Conservation (phyloP, 768 basidiomycete genomes). For the Lentinus tigrinus region DNA sequence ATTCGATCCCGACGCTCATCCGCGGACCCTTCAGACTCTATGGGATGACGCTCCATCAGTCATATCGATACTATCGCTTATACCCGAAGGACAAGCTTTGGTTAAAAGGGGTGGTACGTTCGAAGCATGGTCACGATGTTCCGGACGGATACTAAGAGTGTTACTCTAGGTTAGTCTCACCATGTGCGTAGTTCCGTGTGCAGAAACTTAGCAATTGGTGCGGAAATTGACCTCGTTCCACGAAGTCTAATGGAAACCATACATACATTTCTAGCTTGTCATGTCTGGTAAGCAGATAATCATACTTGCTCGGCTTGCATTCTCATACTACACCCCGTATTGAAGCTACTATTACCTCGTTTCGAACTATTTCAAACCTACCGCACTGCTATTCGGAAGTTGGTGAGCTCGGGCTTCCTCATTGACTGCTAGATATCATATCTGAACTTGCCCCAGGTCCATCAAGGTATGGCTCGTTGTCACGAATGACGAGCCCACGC, state of each 20-base stretch:
- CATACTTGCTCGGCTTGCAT: neutral
- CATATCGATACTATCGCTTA: neutral
- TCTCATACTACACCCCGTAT: neutral
- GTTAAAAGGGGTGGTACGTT: neutral
- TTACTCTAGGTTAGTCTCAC: neutral
- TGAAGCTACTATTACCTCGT: conserved; percentile 3
- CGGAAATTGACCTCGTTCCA: neutral
- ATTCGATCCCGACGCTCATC: neutral
- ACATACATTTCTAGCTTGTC: neutral
- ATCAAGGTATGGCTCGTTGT: neutral
- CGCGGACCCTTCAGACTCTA: neutral
- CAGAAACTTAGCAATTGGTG: neutral
- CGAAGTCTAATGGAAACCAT: neutral
- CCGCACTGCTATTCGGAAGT: neutral
- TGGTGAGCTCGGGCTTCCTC: neutral
- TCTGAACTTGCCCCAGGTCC: neutral
- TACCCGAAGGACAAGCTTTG: neutral
- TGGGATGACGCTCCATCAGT: neutral
- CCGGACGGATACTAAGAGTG: neutral
- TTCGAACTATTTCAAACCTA: neutral
- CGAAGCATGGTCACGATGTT: neutral
- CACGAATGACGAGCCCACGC: neutral
- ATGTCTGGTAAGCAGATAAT: neutral
- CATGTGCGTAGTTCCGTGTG: neutral
- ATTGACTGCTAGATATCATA: neutral